Percentiles rank a stretch among this genome's conserved stretches.
These are phyloP conservation scores for Pythium chondricola DNA, from an alignment of 352 stramenopile genomes.

Conservation along the genomic window DNA sequence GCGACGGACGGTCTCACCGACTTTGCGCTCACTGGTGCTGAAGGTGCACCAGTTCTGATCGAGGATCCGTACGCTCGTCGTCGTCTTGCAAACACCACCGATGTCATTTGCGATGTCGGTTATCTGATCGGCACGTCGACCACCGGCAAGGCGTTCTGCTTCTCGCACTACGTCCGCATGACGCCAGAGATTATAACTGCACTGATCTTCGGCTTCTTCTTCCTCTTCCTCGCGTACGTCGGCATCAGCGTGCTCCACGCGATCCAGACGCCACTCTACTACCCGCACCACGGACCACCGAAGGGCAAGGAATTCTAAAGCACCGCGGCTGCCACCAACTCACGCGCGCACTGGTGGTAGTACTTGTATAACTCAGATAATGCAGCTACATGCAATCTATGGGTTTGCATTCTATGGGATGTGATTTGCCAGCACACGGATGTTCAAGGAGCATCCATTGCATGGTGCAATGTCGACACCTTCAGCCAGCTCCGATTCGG, in stretches of 20 bases:
- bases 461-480: slow-evolving; percentile 66
- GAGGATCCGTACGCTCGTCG: slow-evolving; percentile 18
- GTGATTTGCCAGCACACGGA: slow-evolving; percentile 59
- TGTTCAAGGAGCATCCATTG: slow-evolving; percentile 76
- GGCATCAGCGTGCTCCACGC: slow-evolving; percentile 58
- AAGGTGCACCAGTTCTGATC: slow-evolving; percentile 22
- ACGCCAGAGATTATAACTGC: slow-evolving; percentile 68
- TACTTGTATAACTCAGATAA: too few species aligned
- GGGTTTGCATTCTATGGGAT: too few species aligned
- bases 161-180: slow-evolving; percentile 81
- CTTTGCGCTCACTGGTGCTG: slow-evolving; percentile 64
- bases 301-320: slow-evolving; percentile 85
- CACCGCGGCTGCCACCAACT: neutral
- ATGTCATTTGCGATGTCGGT: slow-evolving; percentile 48
- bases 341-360: neutral
- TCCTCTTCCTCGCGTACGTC: slow-evolving; percentile 73
- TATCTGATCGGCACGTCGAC: slow-evolving; percentile 46
- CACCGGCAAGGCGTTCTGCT: slow-evolving; percentile 70
- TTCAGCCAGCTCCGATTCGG: slow-evolving; percentile 50
- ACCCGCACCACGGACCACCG: slow-evolving; percentile 62
- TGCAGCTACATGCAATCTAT: too few species aligned
- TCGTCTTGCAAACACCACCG: slow-evolving; percentile 25
- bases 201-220: slow-evolving; percentile 75
- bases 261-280: slow-evolving; percentile 73
- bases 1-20: slow-evolving; percentile 33